Conservation (phyloP, 108 stramenopile genomes). For the Hondaea fermentalgiana region DNA sequence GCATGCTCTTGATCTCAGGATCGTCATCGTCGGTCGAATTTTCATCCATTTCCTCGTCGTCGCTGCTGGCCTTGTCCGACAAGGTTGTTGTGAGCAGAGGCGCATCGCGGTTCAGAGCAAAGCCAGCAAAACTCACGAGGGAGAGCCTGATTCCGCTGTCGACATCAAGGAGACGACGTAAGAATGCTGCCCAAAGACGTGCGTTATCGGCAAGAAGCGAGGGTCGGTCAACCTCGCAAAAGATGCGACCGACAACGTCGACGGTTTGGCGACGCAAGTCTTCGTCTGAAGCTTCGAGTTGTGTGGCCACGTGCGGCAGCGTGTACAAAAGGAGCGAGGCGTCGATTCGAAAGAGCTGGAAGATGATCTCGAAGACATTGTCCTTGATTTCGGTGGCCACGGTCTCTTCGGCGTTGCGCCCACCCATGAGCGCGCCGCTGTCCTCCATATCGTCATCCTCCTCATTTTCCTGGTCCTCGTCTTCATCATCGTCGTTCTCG, state of each 20-base stretch:
- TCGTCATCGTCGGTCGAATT: background rate
- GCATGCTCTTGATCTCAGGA: background rate
- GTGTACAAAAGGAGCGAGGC: background rate
- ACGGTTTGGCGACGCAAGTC: background rate
- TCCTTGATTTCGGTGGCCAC: background rate
- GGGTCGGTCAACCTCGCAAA: background rate
- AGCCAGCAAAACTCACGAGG: background rate
- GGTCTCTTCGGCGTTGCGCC: background rate
- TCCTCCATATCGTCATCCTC: background rate
- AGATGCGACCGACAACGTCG: background rate
- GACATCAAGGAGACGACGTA: background rate
- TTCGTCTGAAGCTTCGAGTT: background rate
- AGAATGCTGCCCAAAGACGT: background rate
- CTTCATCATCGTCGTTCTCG: background rate
- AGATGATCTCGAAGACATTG: conserved; percentile 11
- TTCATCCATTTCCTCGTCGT: background rate
- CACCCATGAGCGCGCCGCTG: background rate
- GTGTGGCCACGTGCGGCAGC: background rate
- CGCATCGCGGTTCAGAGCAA: background rate
- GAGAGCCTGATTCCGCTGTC: background rate
- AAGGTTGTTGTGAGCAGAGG: no score
- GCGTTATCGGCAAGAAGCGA: background rate
- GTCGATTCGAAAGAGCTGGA: background rate
- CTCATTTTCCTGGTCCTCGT: background rate
- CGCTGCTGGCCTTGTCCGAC: background rate